A percentile compares a stretch with the other conserved stretches of the same genome.
These are phyloP conservation scores for Zanthoxylum bungeanum DNA, from an alignment of 345 rosid species.

Conservation along the genomic window DNA sequence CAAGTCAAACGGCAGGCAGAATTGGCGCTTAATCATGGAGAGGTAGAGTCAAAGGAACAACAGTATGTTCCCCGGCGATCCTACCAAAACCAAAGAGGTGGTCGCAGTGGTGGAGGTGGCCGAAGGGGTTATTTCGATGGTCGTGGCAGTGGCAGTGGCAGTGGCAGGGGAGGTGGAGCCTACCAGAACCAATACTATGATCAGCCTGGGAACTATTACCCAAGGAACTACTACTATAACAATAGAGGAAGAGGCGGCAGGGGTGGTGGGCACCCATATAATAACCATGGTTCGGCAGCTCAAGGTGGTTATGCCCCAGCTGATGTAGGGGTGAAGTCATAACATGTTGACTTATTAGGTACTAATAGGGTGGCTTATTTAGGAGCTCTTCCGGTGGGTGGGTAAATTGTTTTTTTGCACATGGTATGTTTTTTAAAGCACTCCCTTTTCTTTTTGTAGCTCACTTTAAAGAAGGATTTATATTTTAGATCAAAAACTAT, in stretches of 20 bases:
- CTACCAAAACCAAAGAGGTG: conserved; percentile 70
- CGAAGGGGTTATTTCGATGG: conserved; percentile 68
- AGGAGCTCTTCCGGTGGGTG: conserved; percentile 1
- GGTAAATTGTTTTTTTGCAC: conserved; percentile 18
- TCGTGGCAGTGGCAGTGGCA: conserved; percentile 76
- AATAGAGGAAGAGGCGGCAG: conserved; percentile 67
- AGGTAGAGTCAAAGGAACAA: conserved; percentile 39
- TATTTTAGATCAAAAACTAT: too few relatives aligned
- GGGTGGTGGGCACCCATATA: conserved; percentile 44
- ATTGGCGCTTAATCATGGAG: conserved; percentile 35
- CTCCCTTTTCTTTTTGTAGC: too few relatives aligned
- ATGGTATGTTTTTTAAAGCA: too few relatives aligned
- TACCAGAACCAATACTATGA: conserved; percentile 59
- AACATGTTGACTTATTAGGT: background rate
- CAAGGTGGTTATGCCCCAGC: conserved; percentile 50
- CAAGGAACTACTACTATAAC: conserved; percentile 63
- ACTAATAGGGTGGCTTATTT: conserved; percentile 10
- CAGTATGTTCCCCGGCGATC: conserved; percentile 47
- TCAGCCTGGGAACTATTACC: conserved; percentile 61
- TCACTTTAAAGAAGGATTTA: too few relatives aligned
- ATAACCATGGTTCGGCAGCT: conserved; percentile 36
- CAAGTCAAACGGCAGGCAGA: conserved; percentile 35
- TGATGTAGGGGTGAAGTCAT: conserved; percentile 53
- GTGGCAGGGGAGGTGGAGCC: conserved; percentile 60
- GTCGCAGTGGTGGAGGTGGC: conserved; percentile 61